A percentile compares a stretch with the other conserved stretches of the same genome.
Evolutionary conservation across 78 protist genomes (phyloP).

Genomic region (Dictyostelium citrinum): DNA sequence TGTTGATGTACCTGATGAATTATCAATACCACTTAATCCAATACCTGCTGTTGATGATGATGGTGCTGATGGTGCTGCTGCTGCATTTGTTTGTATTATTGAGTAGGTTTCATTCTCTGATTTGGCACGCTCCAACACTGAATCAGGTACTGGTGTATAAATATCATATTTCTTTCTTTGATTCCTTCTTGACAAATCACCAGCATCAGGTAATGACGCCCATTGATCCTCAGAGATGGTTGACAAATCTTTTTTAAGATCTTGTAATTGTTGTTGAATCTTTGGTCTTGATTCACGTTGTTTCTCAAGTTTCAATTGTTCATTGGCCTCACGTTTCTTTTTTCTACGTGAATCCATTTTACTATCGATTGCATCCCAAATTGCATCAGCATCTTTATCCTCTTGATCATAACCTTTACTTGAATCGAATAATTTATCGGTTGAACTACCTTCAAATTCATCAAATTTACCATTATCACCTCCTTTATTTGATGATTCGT

Average conservation of each 20-base stretch:
- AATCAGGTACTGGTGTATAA: constrained; percentile 82
- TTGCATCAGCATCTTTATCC: constrained; percentile 90
- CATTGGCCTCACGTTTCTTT: constrained; percentile 53
- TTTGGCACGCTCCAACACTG: constrained; percentile 57
- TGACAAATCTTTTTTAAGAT: constrained; percentile 81
- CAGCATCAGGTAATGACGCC: constrained; percentile 79
- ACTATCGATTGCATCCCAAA: constrained; percentile 82
- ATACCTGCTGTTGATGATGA: not conserved
- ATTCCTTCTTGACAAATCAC: constrained; percentile 23
- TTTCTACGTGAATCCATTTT: constrained; percentile 86
- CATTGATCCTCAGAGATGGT: constrained; percentile 78
- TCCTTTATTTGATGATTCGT: constrained; percentile 81
- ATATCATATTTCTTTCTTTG: constrained; percentile 10
- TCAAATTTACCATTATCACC: constrained; percentile 87
- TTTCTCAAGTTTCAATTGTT: not conserved
- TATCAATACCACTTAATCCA: not conserved
- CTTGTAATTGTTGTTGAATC: constrained; percentile 88
- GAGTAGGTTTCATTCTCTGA: constrained; percentile 59
- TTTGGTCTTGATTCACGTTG: constrained; percentile 82
- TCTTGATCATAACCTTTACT: constrained; percentile 85
- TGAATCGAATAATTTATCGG: constrained; percentile 74
- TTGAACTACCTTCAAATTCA: constrained; percentile 89
- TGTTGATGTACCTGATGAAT: constrained; percentile 28
- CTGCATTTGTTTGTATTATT: not conserved
- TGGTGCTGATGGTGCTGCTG: not conserved